Conservation (phyloP, 805 yeast species). For the Metschnikowia matae region DNA sequence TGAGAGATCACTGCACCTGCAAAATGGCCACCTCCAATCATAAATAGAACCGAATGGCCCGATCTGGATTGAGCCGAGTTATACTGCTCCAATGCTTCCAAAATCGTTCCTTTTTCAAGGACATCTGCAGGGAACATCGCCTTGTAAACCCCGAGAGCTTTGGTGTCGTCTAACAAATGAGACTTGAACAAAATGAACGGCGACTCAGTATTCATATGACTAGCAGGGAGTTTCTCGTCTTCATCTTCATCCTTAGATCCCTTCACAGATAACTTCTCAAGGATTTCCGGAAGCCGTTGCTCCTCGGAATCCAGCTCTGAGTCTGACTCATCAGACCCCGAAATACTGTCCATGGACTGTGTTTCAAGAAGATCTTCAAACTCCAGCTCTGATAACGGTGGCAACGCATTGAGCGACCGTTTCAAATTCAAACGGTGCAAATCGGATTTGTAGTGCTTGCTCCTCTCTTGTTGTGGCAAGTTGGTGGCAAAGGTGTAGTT, state of each 20-base stretch:
- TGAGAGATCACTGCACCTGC: conserved; percentile 92
- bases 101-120: conserved; percentile 41
- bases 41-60: conserved; percentile 64
- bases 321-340: conserved; percentile 49
- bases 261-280: conserved; percentile 18
- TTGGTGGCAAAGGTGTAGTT: conserved; percentile 6
- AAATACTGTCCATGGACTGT: conserved; percentile 51
- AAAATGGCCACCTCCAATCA: conserved; percentile 98
- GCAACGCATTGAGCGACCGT: conserved; percentile 43
- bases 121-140: conserved; percentile 48
- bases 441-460: conserved; percentile 55
- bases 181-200: conserved; percentile 63
- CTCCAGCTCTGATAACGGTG: conserved; percentile 49
- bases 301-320: conserved; percentile 24
- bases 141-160: conserved; percentile 67
- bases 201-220: conserved; percentile 64
- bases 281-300: conserved; percentile 21
- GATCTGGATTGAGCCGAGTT: conserved; percentile 26
- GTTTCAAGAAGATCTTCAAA: conserved; percentile 53
- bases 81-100: conserved; percentile 16
- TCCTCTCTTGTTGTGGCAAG: conserved; percentile 13
- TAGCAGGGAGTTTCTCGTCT: conserved; percentile 34
- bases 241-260: conserved; percentile 22
- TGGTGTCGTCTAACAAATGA: conserved; percentile 35
- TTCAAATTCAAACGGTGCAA: conserved; percentile 57